These are phyloP conservation scores for Eucommia ulmoides DNA, from an alignment of 257 asterid genomes.

Conservation along the genomic window DNA sequence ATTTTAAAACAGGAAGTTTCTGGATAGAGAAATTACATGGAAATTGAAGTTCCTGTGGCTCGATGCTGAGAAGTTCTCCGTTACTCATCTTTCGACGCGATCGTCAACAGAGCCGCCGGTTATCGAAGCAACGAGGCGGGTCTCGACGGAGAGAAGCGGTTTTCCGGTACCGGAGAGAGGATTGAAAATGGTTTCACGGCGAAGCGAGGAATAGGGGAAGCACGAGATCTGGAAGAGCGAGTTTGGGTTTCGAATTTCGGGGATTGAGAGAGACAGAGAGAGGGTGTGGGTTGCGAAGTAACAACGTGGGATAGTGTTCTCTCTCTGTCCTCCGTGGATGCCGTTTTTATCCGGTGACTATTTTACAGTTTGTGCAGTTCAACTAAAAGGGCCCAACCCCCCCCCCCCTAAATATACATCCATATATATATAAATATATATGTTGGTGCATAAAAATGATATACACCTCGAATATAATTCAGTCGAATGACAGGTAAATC, in stretches of 20 bases:
- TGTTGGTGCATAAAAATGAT: no score
- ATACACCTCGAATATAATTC: no score
- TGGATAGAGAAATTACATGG: constrained; percentile 44
- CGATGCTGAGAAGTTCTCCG: constrained; percentile 22
- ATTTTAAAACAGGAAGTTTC: no score
- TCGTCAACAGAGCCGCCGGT: background rate
- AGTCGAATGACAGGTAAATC: no score
- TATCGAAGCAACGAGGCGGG: background rate
- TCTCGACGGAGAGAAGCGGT: constrained; percentile 5
- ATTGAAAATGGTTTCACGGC: constrained; percentile 2
- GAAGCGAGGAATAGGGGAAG: constrained; percentile 4
- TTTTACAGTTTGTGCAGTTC: no score
- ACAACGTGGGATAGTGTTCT: no score
- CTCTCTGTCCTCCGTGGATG: no score
- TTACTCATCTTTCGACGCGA: constrained; percentile 20
- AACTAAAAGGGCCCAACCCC: no score
- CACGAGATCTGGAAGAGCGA: constrained; percentile 6
- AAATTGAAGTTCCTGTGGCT: constrained; percentile 31
- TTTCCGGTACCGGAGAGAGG: constrained; percentile 11
- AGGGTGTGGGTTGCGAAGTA: no score
- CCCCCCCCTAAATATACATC: no score
- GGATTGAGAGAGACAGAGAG: constrained; percentile 56
- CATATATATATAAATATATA: no score
- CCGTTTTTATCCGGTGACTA: no score
- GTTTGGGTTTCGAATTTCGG: constrained; percentile 63